Percentiles rank a stretch among this genome's conserved stretches.
phyloP scores from a whole-genome alignment of 2,329 filamentous ascomycete species.

The Parafenestella ontariensis region DNA sequence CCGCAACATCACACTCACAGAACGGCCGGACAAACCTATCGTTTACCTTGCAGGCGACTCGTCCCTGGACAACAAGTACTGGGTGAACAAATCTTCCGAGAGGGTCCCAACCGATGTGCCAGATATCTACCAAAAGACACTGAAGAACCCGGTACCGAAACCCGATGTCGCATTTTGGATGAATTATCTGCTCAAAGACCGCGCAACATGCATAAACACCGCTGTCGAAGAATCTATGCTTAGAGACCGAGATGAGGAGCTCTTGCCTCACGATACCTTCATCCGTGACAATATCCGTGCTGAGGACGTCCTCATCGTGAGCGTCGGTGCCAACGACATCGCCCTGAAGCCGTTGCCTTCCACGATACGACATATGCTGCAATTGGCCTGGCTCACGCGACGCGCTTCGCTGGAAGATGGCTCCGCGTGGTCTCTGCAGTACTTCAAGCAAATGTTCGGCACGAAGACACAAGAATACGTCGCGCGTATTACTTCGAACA shows the following conservation, averaged over 20 bases:
- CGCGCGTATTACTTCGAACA: constrained; percentile 27
- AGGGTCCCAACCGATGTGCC: constrained; percentile 24
- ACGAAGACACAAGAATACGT: constrained; percentile 38
- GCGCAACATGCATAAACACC: constrained; percentile 46
- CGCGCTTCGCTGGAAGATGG: constrained; percentile 31
- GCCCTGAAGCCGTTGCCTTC: constrained; percentile 35
- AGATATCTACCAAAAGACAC: constrained; percentile 35
- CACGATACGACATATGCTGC: constrained; percentile 43
- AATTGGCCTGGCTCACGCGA: constrained; percentile 39
- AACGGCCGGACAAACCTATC: constrained; percentile 39
- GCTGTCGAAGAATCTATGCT: constrained; percentile 47
- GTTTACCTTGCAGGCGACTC: constrained; percentile 50
- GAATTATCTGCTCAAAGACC: constrained; percentile 39
- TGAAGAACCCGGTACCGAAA: constrained; percentile 34
- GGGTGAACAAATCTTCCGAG: constrained; percentile 31
- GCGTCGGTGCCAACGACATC: constrained; percentile 48
- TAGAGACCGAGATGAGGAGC: constrained; percentile 33
- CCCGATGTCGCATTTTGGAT: constrained; percentile 49
- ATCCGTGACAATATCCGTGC: constrained; percentile 42
- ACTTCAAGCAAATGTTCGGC: constrained; percentile 45
- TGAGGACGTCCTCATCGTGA: constrained; percentile 45
- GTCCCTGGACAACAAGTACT: constrained; percentile 50
- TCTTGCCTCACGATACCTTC: constrained; percentile 45
- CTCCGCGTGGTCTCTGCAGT: constrained; percentile 31
- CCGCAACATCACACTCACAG: constrained; percentile 22